phyloP scores from a whole-genome alignment of 208 protist genomes.

The Trichomonas tenax region DNA sequence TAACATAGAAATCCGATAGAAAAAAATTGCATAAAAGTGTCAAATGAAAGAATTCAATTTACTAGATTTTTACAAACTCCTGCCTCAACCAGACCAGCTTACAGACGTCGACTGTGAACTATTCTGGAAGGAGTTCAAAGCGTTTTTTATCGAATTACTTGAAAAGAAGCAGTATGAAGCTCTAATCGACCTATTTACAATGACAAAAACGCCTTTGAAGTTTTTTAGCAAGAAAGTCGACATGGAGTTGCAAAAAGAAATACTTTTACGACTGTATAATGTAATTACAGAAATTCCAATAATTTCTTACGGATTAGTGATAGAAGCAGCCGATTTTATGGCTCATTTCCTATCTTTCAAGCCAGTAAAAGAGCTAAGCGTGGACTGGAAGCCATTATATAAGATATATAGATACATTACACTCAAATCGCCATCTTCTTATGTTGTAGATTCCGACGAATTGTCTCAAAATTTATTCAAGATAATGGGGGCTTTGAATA shows the following conservation, averaged over 20 bases:
- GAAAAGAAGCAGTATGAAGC: not conserved
- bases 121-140: not conserved
- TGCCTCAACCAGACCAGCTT: not conserved
- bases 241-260: not conserved
- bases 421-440: not conserved
- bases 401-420: not conserved
- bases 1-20: not conserved
- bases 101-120: not conserved
- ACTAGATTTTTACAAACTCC: not conserved
- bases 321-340: not conserved
- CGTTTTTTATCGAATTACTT: not conserved
- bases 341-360: not conserved
- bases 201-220: not conserved
- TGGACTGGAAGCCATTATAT: not conserved
- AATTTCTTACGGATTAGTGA: not conserved
- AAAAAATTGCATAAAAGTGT: not conserved
- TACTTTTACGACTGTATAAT: not conserved
- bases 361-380: not conserved
- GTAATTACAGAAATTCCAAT: not conserved
- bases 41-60: not conserved
- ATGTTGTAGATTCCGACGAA: not conserved
- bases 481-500: not conserved
- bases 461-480: not conserved
- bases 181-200: not conserved
- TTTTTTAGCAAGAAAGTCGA: not conserved